Evolutionary conservation across 1,284 basidiomycete species (phyloP).

Genomic region (Takashimella koratensis): DNA sequence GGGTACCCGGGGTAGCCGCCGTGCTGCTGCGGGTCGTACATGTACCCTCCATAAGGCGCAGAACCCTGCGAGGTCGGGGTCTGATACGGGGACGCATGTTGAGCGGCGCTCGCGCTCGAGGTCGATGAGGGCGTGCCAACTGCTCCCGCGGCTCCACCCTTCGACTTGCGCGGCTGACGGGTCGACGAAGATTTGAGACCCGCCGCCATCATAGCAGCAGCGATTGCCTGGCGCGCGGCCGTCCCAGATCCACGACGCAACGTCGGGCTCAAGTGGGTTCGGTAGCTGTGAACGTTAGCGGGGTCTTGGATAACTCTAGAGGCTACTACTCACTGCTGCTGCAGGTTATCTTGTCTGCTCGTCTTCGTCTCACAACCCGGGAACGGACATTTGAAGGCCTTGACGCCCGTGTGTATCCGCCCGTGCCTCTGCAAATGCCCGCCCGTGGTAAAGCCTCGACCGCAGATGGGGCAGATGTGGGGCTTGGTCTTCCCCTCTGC

Average conservation of each 20-base stretch:
- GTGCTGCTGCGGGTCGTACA: constrained; percentile 37
- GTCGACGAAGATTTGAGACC: constrained; percentile 40
- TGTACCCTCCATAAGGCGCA: constrained; percentile 39
- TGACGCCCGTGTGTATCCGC: constrained; percentile 47
- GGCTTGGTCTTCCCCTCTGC: constrained; percentile 45
- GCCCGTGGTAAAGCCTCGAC: constrained; percentile 43
- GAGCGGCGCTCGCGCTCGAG: constrained; percentile 24
- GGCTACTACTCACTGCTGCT: constrained; percentile 38
- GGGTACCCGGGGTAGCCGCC: constrained; percentile 31
- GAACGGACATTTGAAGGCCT: constrained; percentile 48
- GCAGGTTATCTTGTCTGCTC: constrained; percentile 45
- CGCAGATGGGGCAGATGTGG: constrained; percentile 43
- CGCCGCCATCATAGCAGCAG: constrained; percentile 46
- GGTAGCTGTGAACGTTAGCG: constrained; percentile 27
- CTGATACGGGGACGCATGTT: constrained; percentile 41
- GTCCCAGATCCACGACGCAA: constrained; percentile 44
- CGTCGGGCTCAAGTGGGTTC: constrained; percentile 45
- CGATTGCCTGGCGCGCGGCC: constrained; percentile 42
- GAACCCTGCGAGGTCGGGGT: constrained; percentile 36
- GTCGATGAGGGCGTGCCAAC: constrained; percentile 41
- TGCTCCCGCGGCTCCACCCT: constrained; percentile 18
- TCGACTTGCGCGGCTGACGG: constrained; percentile 43
- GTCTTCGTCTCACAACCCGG: constrained; percentile 47
- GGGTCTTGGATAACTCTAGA: not conserved
- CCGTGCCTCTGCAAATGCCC: constrained; percentile 47